These are phyloP conservation scores for Aspergillus baeticus DNA, from an alignment of 495 filamentous ascomycete genomes.

Conservation along the genomic window DNA sequence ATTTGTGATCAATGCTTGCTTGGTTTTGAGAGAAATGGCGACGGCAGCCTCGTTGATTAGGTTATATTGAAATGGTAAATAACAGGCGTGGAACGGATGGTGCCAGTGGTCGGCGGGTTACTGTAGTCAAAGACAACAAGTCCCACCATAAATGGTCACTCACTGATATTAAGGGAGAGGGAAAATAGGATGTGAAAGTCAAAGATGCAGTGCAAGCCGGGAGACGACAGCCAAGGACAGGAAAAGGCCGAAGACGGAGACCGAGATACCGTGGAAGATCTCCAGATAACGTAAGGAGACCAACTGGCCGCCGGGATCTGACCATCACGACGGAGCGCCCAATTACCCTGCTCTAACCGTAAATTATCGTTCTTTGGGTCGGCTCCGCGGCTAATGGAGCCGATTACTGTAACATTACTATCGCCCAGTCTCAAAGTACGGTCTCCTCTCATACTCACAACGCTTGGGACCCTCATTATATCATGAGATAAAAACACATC, in stretches of 20 bases:
- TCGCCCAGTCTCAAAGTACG: no score
- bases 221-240: slow-evolving; percentile 3
- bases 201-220: slow-evolving; percentile 4
- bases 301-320: background rate
- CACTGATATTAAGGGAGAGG: slow-evolving; percentile 4
- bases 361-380: slow-evolving; percentile 1
- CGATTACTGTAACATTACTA: no score
- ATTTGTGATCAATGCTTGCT: background rate
- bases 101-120: slow-evolving; percentile 12
- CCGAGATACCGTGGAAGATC: slow-evolving; percentile 15
- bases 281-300: slow-evolving; percentile 24
- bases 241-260: slow-evolving; percentile 21
- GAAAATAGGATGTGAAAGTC: background rate
- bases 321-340: background rate
- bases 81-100: slow-evolving; percentile 15
- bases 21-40: background rate
- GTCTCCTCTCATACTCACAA: no score
- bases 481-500: no score
- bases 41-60: background rate
- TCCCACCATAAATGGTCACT: slow-evolving; percentile 1
- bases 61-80: slow-evolving; percentile 5
- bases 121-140: slow-evolving; percentile 12
- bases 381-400: background rate
- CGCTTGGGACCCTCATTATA: no score
- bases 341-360: slow-evolving; percentile 8